Evolutionary conservation across 345 rosid species (phyloP), one percentile per base, ranked within the genome.

Genomic region (Populus alba): DNA sequence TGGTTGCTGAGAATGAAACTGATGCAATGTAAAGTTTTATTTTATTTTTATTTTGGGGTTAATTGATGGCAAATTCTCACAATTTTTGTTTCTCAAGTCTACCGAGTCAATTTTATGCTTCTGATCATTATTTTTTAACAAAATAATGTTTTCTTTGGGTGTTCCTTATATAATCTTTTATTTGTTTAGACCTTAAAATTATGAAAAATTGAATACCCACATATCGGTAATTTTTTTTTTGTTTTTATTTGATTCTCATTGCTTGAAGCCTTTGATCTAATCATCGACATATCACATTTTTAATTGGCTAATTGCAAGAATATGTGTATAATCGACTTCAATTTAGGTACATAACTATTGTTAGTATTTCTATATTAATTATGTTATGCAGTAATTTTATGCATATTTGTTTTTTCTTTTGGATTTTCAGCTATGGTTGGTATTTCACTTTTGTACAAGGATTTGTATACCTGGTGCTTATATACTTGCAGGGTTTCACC

Each of bases 401-500:
- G 53, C 35, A 11, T 20, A 16, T 23, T 31, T 35, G 11, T 65
- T 63, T 65, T 63, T 22, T 39, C 16, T 77, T 66, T 80, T 18
- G 41, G 41, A 45, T 75, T 83, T 84, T 51, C 90, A 96, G 99
- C 92, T 96, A 93, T 81, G 98, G 98, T 12, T 96, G 99, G 99
- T 93, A 96, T 78, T 96, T 96, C 89, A 96, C 98, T 8, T 96
- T 96, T 81, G 86, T 96, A 45, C 98, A 96, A 89, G 99, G 99
- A 81, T 93, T 96, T 79, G 99, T 96, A 38, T 96, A 96, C 87
- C 83, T 96, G 79, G 67, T 81, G 17, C 91, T 96, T 22, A 92
- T 96, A 78, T 93, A 93, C 83, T 87, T 96, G 66, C 97, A 91
- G 88, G 99, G 99, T 43, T 96, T 93, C 90, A 89, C 92, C 74